Percentiles rank a stretch among this genome's conserved stretches.
Conservation (phyloP, 345 rosid species). For the Geranium brycei region DNA sequence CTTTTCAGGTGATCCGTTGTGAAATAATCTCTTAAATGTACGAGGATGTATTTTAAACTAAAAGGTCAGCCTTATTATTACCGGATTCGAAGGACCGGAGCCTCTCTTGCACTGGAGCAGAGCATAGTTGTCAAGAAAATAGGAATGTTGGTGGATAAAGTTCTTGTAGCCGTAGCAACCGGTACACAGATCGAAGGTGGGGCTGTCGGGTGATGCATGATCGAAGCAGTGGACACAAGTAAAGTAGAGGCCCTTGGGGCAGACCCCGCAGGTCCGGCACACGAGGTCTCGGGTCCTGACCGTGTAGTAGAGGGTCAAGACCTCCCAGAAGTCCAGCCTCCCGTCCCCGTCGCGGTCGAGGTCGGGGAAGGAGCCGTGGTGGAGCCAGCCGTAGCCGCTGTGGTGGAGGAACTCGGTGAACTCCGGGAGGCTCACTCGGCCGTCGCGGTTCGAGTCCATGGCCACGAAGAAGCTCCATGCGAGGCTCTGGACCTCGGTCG, state of each 20-base stretch:
- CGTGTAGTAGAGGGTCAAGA: slow-evolving; percentile 1
- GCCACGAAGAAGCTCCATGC: not conserved
- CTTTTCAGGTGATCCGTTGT: too few species aligned
- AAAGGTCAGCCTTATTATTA: too few species aligned
- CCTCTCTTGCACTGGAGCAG: not conserved
- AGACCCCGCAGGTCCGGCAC: not conserved
- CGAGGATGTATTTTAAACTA: too few species aligned
- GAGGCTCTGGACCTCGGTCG: not conserved
- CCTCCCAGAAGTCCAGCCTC: slow-evolving; percentile 2
- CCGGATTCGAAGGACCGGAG: too few species aligned
- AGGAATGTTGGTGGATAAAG: not conserved
- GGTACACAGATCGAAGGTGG: not conserved
- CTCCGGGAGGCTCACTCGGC: not conserved
- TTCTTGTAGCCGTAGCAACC: not conserved
- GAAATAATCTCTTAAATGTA: too few species aligned
- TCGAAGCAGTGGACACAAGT: not conserved
- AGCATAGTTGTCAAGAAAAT: not conserved
- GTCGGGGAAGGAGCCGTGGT: not conserved
- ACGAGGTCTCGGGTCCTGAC: not conserved
- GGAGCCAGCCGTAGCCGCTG: not conserved
- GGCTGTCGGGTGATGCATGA: too few species aligned
- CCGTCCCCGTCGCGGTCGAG: not conserved
- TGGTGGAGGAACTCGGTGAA: not conserved
- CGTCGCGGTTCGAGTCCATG: not conserved
- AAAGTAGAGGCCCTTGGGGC: not conserved